Evolutionary conservation across 257 asterid genomes (phyloP), one percentile per base, ranked within the genome.

Genomic region (Salvia hispanica): DNA sequence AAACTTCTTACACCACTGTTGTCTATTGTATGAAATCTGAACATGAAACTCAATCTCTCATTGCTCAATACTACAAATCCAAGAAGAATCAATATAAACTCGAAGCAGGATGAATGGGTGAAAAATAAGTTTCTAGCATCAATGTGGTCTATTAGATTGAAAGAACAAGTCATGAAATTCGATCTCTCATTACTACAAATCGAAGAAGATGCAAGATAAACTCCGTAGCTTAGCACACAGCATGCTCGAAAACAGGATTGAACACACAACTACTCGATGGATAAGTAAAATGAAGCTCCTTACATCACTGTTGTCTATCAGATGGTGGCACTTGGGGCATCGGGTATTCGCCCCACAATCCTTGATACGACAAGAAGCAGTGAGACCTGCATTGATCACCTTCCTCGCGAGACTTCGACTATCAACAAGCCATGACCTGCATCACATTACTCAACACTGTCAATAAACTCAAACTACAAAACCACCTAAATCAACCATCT

Each of bases 341-440:
- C 72, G 81, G 4, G 72, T 68, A 37, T 74, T 82, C 8, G 95
- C 95, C 62, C 88, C 98, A 37, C 84, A 82, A 71, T 89, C 98
- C 15, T 87, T 76, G 76, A 83, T 81, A 71, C 82, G 89, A 66
- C 51, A 7, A 5, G 77, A 76, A 62, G 81, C 70, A 2, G 85
- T 84, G 10, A 74, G 42, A 77, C 84, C 78, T 12, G 91, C 92
- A 79, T 79, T 84, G 74, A 83, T 87, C 64, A 94, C 95, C 77
- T 87, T 91, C 31, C 65, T 70, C 11, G 96, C 97, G 1, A 94
- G 77, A 33, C 89, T 95, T 71, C 85, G 80, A 65, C 90, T 58
- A 58, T 83, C 80, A 12, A 94, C 71, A 33, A 91, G 79, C 99
- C 98, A 94, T 65, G 83, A 64, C 82, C 96, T 91, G 85, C 79